These are phyloP conservation scores for Yamadazyma diddensiae DNA, from an alignment of 1,139 yeast genomes.

Conservation along the genomic window DNA sequence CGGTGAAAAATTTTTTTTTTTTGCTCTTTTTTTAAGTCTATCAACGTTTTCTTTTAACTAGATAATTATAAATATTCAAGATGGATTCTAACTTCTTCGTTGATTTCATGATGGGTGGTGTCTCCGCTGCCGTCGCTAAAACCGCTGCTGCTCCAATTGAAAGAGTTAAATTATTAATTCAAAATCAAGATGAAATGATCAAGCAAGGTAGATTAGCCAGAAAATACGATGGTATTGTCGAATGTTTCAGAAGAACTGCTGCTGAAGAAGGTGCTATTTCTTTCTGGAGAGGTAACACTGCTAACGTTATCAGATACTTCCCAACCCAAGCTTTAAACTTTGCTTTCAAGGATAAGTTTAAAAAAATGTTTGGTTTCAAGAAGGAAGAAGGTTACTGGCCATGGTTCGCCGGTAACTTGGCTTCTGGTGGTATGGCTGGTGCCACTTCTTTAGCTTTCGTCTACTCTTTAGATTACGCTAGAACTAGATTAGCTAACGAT, in stretches of 20 bases:
- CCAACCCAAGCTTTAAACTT: slow-evolving; percentile 55
- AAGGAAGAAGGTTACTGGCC: slow-evolving; percentile 49
- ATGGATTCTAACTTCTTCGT: slow-evolving; percentile 30
- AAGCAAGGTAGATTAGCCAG: slow-evolving; percentile 52
- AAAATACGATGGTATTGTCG: slow-evolving; percentile 49
- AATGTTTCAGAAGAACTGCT: slow-evolving; percentile 53
- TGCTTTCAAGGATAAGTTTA: slow-evolving; percentile 53
- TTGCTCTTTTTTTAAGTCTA: slow-evolving; percentile 6
- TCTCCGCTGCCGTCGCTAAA: slow-evolving; percentile 56
- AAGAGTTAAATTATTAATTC: slow-evolving; percentile 53
- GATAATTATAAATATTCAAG: slow-evolving; percentile 17
- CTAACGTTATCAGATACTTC: slow-evolving; percentile 54
- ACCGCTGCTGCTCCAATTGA: slow-evolving; percentile 57
- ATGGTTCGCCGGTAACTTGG: slow-evolving; percentile 56
- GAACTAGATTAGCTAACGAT: slow-evolving; percentile 56
- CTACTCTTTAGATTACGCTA: slow-evolving; percentile 54
- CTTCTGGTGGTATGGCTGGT: slow-evolving; percentile 57
- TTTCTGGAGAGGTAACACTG: slow-evolving; percentile 60
- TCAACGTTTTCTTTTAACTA: slow-evolving; percentile 6
- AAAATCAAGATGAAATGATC: slow-evolving; percentile 54
- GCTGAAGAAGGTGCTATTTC: slow-evolving; percentile 51
- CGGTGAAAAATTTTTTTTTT: slow-evolving; percentile 13
- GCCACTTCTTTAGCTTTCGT: slow-evolving; percentile 54
- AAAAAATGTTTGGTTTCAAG: slow-evolving; percentile 52
- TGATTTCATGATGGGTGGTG: slow-evolving; percentile 54